Base-by-base conservation (phyloP, 2,329 filamentous ascomycete genomes). In the Parascedosporium putredinis region DNA sequence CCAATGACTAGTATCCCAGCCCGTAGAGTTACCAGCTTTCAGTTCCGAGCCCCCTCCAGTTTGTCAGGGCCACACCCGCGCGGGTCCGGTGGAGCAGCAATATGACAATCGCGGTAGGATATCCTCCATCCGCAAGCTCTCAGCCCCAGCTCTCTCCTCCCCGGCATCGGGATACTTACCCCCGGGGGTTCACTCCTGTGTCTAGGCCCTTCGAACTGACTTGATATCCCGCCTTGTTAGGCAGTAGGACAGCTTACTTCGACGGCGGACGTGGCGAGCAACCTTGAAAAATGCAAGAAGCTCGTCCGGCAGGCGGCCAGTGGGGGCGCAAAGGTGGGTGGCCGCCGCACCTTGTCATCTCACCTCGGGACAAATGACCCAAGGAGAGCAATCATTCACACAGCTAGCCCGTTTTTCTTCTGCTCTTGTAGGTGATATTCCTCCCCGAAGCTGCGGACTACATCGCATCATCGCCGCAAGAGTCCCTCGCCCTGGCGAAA, bases 391-490 rank as follows among this genome's bases (percentile, higher is more conserved):
- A 18, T 23, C 27, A 23, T 5, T 31, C 20, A n/a, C n/a, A n/a
- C n/a, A n/a, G n/a, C n/a, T n/a, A n/a, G n/a, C n/a, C n/a, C n/a
- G n/a, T n/a, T n/a, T n/a, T n/a, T n/a, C n/a, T 24, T 38, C n/a
- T 5, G 20, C 4, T n/a, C 4, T n/a, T 27, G 12, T 54, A 86
- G 78, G 80, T 86, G 16, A 77, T 96, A 46, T 96, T 97, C 69
- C 83, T 96, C 49, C 91, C 91, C 10, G 91, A 96, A 74, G 91
- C 91, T 22, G 81, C 80, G 51, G 89, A 95, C 69, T 96, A 95
- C 71, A 89, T 96, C 58, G 84, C 81, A 18, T 72, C 76, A 2
- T 82, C 80, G 1, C 72, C 83, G 2, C 64, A 77, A 9, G 82
- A 90, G 58, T 85, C 84, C 0, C 67, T 89, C 7, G 73, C 78